Base-by-base conservation (phyloP, 306 rosid species). In the Alnus glutinosa region DNA sequence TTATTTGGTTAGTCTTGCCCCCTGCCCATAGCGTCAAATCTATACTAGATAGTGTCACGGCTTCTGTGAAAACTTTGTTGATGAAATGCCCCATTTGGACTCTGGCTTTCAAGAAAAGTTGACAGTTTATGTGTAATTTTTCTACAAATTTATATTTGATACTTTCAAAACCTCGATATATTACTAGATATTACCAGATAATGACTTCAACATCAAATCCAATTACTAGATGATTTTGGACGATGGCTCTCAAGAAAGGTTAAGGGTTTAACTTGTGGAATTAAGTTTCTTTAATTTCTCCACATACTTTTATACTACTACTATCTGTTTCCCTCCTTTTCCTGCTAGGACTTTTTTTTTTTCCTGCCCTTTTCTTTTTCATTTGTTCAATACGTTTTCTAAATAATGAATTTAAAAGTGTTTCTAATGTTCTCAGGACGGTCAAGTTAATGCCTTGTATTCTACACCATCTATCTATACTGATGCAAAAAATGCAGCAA, bases 381-480 rank as follows among this genome's bases (percentile, higher is more conserved):
- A 37, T 1, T 74, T 37, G 15, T n/a, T 58, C 11, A 18, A 34
- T 2, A 9, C 49, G 39, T 6, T 55, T 49, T 76, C 47, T 84
- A 49, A 55, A 67, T 77, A 36, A 67, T 82, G 62, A 50, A 79
- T 64, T 78, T 58, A 28, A 50, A 28, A 44, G 67, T 39, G 69
- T 58, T 30, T 71, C 82, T 63, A 84, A 75, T 83, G 68, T 83
- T 79, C 71, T 79, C 87, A 94, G 98, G 97, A 94, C 32, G 93
- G 98, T 57, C 88, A 91, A 77, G 85, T 94, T 69, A 92, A 94
- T 87, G 98, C 94, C 71, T 83, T 94, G 73, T 94, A 94, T 76
- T 94, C 98, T 74, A 94, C 98, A 49, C 98, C 98, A 77, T 94
- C 98, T 67, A 42, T 90, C 77, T 94, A 94, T 77, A 88, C 97